Evolutionary conservation across 1,284 basidiomycete species (phyloP), one percentile per base, ranked within the genome.

Genomic region (Phellinidium pouzarii): DNA sequence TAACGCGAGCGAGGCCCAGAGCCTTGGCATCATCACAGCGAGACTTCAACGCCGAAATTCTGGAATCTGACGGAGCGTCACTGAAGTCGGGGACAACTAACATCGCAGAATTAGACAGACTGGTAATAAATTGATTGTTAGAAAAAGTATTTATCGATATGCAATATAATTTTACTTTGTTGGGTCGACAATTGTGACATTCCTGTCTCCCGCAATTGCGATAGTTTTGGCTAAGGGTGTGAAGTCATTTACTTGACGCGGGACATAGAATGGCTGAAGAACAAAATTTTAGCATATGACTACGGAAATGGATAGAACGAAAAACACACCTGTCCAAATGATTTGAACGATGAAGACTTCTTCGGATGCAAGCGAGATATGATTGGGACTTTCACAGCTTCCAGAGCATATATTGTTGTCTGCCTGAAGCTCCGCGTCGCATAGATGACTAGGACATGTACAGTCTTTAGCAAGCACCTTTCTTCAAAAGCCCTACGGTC

Each of bases 151-250:
- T 34, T 36, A 29, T 38, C 34, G 27, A 27, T 45, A n/a, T 40
- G 12, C 6, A 34, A 3, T 20, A 9, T 31, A 25, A 5, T 34
- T 80, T 50, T 59, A 90, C 88, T 81, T 79, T 20, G 70, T 76
- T 26, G 82, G 84, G 59, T 86, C 78, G 7, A 79, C 68, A 41
- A 88, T 78, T 4, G 80, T 72, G 37, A 90, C 74, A 5, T 80
- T 77, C 41, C 78, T 77, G 26, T 77, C 76, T 1, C 80, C 79
- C 56, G 79, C 79, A 19, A 91, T 73, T 0, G 79, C 82, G 7
- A 88, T 70, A 0, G 74, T 82, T 64, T 80, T 83, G 5, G 69
- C 67, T 45, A 91, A 64, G 17, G 79, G 68, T 2, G 73, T 77
- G 29, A 87, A 68, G 50, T 80, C 74, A 54, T 76, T 74, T 0